Evolutionary conservation across 805 yeast genomes (phyloP), one percentile per base, ranked within the genome.

Genomic region (Ogataea kodamae): DNA sequence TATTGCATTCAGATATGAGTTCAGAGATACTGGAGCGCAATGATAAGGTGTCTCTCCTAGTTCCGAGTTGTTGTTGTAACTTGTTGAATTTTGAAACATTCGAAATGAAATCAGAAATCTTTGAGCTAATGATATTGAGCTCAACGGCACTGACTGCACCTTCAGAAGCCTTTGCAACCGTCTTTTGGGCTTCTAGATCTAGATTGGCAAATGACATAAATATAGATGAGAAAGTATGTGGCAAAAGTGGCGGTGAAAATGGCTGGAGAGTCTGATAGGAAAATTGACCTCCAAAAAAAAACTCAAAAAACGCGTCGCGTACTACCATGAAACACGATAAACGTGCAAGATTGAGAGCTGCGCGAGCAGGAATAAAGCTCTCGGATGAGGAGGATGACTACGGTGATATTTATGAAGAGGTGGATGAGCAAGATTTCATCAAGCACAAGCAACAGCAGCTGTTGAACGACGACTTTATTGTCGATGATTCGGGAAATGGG

Each of bases 401-500:
- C 25, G 71, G 65, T n/a, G 76, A 72, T 28, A 76, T 90, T 40
- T 92, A 89, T 55, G 97, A 90, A 50, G 89, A 86, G 52, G 81
- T 88, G 5, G 95, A 84, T 52, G 96, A 88, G 50, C 78, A 71
- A 18, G 77, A 80, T 22, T 90, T 76, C 59, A 68, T 90, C 46
- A 73, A 73, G 48, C 83, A 77, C 54, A 85, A 84, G 55, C 75
- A 94, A 49, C 76, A 82, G 39, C 85, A 88, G 39, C 67, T 92
- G 29, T 68, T 87, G 58, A 80, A 83, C 42, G 96, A 90, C 52
- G 96, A 90, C 57, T 90, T 90, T 55, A 92, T 90, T 22, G 95
- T 87, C 2, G 96, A 88, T 55, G 97, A 90, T 56, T 78, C 83
- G 46, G 96, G 96, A 18, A 82, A 81, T 45, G 97, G 97, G 0